Conservation (phyloP, 202 grass and related monocot genomes). For the Panicum virgatum region DNA sequence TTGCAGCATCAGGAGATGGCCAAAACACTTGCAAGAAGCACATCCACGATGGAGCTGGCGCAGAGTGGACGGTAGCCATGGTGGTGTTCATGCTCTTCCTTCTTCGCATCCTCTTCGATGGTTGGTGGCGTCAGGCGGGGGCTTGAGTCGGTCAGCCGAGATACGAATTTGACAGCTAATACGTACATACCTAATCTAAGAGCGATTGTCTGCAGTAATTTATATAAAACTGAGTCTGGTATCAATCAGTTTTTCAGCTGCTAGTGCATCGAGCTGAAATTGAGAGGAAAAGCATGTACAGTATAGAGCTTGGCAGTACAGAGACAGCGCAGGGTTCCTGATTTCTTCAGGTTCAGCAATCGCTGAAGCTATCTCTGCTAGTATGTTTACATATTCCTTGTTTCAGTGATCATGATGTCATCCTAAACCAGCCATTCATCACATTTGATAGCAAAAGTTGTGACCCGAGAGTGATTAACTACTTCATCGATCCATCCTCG, state of each 20-base stretch:
- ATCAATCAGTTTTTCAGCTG: too few species aligned
- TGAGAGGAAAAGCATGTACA: too few species aligned
- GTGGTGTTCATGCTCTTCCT: neutral
- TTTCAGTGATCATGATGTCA: neutral
- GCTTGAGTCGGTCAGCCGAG: too few species aligned
- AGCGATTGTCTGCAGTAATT: neutral
- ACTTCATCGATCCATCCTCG: neutral
- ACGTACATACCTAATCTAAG: too few species aligned
- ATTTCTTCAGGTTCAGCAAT: too few species aligned
- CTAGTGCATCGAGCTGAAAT: too few species aligned
- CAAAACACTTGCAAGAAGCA: too few species aligned
- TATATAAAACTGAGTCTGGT: neutral
- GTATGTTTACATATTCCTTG: too few species aligned
- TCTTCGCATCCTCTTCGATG: neutral
- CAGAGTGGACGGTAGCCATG: neutral
- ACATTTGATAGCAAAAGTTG: neutral
- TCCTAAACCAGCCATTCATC: neutral
- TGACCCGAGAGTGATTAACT: neutral
- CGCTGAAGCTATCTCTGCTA: neutral
- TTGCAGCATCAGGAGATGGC: too few species aligned
- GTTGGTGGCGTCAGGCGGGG: neutral
- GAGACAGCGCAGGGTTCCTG: too few species aligned
- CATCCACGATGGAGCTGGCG: neutral
- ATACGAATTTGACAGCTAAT: neutral
- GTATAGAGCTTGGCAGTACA: too few species aligned